Evolutionary conservation across 169 alveolate species (phyloP).

Genomic region (Cryptosporidium bovis): DNA sequence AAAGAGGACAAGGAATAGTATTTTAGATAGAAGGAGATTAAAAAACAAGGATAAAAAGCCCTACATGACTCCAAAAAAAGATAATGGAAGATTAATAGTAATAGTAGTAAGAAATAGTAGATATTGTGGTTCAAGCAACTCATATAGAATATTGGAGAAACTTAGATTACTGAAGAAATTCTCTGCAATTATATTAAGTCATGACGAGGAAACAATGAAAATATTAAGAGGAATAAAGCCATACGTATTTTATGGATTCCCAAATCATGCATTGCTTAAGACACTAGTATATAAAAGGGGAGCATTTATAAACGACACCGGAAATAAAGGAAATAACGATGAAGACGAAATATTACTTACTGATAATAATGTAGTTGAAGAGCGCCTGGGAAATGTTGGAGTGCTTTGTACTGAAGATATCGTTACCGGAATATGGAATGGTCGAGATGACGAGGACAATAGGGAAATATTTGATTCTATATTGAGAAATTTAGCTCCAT

Average conservation of each 20-base stretch:
- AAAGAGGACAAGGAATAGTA: constrained; percentile 44
- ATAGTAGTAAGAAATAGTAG: constrained; percentile 65
- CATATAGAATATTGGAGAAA: constrained; percentile 25
- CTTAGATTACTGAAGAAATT: constrained; percentile 25
- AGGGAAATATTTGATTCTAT: constrained; percentile 26
- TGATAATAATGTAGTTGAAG: constrained; percentile 82
- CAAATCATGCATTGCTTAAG: constrained; percentile 25
- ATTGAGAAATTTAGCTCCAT: constrained; percentile 47
- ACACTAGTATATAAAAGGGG: constrained; percentile 40
- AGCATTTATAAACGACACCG: constrained; percentile 16
- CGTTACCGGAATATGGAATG: constrained; percentile 72
- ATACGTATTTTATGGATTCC: constrained; percentile 67
- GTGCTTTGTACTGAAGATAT: constrained; percentile 82
- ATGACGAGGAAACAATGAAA: constrained; percentile 34
- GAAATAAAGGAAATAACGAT: background rate
- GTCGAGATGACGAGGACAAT: constrained; percentile 49
- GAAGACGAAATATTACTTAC: constrained; percentile 75
- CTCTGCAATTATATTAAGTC: constrained; percentile 50
- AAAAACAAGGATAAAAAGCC: constrained; percentile 53
- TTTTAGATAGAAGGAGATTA: constrained; percentile 62
- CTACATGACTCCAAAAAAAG: constrained; percentile 56
- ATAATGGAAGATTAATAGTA: constrained; percentile 36
- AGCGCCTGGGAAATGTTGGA: constrained; percentile 78
- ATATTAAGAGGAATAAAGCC: constrained; percentile 45
- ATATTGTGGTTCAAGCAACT: constrained; percentile 53